Evolutionary conservation across 176 grass and related monocot species (phyloP), one percentile per base, ranked within the genome.

Genomic region (Panicum miliaceum): DNA sequence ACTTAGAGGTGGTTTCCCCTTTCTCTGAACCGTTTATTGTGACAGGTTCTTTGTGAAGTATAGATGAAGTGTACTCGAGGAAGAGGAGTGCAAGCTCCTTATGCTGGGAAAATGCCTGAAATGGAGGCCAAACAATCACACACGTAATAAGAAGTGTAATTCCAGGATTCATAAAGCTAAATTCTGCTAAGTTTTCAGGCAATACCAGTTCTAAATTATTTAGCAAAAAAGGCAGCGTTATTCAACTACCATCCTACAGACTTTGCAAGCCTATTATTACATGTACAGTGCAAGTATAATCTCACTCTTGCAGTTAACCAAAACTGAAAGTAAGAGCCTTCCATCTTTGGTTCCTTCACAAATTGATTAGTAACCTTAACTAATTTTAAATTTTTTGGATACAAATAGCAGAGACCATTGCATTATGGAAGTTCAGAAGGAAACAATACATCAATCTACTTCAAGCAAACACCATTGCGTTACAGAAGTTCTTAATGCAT

Each of bases 71-170:
- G 83, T 93, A 93, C 63, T 98, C 91, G 68, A 98, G 38, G 84
- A 98, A 98, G 75, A 82, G 85, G 77, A 79, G 75, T 18, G 96
- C 87, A 40, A 98, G 87, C 68, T 92, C 91, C 13, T 66, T 92
- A 87, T 98, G 96, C 83, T 95, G 93, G 75, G 96, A 95, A 75
- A 98, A 98, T 83, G 87, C 83, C 93, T 98, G 75, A 87, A 67
- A 78, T 32, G 68, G 41, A 90, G 51, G 34, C 12, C 26, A 20
- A 73, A 87, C 34, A 38, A 62, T 73, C n/a, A 80, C 80, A 81
- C n/a, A 76, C 12, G 46, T 52, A 58, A 63, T 57, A 74, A 82
- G 18, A 82, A 76, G 63, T 62, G 62, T 51, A 81, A 56, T 64
- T 68, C 43, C 52, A 62, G 50, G 60, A 52, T 54, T 69, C 25